Conservation (phyloP, 106 monocot species). For the Dactylorhiza incarnata region DNA sequence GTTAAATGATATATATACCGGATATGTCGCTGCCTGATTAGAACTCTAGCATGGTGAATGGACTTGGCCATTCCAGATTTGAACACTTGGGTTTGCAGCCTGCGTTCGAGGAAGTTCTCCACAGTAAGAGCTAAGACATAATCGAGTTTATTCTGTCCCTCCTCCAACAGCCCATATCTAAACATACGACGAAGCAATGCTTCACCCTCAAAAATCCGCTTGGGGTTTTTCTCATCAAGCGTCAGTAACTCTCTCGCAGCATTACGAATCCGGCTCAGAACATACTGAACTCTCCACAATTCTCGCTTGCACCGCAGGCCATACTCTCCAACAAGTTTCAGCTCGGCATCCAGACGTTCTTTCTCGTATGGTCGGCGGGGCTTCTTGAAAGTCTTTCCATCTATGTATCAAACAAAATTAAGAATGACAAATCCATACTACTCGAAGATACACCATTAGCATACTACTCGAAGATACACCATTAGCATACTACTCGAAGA, state of each 20-base stretch:
- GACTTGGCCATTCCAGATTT: conserved; percentile 62
- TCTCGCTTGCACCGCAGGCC: conserved; percentile 56
- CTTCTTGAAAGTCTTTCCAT: conserved; percentile 86
- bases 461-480: no score
- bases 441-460: no score
- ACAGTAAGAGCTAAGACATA: conserved; percentile 49
- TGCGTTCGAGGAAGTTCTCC: conserved; percentile 58
- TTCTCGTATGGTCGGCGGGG: conserved; percentile 79
- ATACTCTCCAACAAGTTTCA: conserved; percentile 72
- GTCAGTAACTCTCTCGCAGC: conserved; percentile 51
- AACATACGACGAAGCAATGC: conserved; percentile 46
- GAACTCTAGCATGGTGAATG: conserved; percentile 53
- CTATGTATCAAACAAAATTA: conserved; percentile 5
- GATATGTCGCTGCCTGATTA: conserved; percentile 61
- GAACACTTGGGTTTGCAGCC: conserved; percentile 56
- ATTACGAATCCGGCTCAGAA: conserved; percentile 48
- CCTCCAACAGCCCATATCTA: conserved; percentile 44
- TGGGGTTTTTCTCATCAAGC: conserved; percentile 43
- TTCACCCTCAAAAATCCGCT: conserved; percentile 48
- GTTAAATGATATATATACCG: conserved; percentile 16
- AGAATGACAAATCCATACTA: background rate
- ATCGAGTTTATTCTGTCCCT: conserved; percentile 55
- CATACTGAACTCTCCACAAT: conserved; percentile 58
- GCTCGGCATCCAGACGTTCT: conserved; percentile 61
- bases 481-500: no score